Percentiles rank a stretch among this genome's conserved stretches.
phyloP scores from a whole-genome alignment of 495 filamentous ascomycete genomes.

The Penicillium cosmopolitanum region DNA sequence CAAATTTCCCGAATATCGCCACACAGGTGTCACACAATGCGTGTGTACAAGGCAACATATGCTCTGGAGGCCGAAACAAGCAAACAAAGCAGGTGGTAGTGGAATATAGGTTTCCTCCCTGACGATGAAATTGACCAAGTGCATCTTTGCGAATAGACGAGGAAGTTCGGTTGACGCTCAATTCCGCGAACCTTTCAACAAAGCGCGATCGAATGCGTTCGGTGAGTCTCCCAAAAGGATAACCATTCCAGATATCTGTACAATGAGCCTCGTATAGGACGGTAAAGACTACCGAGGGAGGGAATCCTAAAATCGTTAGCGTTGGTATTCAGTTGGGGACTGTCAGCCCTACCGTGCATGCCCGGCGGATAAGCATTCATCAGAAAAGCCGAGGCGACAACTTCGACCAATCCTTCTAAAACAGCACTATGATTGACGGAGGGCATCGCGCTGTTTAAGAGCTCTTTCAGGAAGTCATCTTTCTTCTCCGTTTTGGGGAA shows the following conservation, averaged over 20 bases:
- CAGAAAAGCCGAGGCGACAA: background rate
- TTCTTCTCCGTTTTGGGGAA: background rate
- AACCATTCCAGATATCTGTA: background rate
- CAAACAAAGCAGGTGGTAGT: constrained; percentile 32
- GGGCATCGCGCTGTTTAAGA: background rate
- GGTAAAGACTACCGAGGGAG: background rate
- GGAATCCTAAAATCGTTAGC: constrained; percentile 1
- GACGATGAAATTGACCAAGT: background rate
- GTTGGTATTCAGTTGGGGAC: background rate
- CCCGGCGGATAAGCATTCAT: background rate
- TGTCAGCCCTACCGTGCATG: background rate
- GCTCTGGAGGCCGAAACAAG: constrained; percentile 28
- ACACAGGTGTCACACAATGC: constrained; percentile 37
- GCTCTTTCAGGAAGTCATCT: background rate
- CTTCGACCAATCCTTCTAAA: background rate
- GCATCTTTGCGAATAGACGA: background rate
- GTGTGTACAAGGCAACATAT: constrained; percentile 38
- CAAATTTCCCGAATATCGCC: constrained; percentile 23
- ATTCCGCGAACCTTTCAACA: background rate
- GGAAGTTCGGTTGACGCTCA: background rate
- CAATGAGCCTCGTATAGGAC: background rate
- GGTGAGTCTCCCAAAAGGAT: background rate
- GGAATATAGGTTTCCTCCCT: constrained; percentile 14
- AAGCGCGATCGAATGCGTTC: background rate
- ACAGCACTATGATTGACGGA: background rate